phyloP scores from a whole-genome alignment of 208 protist genomes.

The Naegleria gruberi region DNA sequence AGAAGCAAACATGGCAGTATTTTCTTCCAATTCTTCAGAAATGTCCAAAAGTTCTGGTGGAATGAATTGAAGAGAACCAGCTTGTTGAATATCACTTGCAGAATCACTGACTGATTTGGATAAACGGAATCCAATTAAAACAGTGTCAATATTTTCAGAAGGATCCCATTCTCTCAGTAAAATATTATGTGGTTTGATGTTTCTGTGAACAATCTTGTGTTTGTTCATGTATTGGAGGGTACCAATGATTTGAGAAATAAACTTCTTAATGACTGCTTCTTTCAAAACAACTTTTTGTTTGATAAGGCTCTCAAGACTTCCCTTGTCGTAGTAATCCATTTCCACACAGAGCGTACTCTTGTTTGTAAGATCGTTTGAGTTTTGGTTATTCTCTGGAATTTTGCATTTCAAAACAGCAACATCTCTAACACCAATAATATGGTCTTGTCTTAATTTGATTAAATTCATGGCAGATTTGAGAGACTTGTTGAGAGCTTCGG shows the following conservation, averaged over 20 bases:
- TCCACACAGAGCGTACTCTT: background rate
- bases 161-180: background rate
- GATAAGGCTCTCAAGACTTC: background rate
- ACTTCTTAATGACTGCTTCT: background rate
- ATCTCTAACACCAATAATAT: background rate
- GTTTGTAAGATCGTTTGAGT: too few species aligned
- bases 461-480: background rate
- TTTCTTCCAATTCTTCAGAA: background rate
- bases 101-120: background rate
- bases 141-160: background rate
- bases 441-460: background rate
- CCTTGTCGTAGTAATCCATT: background rate
- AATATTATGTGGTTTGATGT: background rate
- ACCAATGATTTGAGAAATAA: background rate
- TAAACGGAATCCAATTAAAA: background rate
- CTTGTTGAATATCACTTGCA: background rate
- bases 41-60: background rate
- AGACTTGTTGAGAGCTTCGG: background rate
- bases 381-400: background rate
- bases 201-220: background rate
- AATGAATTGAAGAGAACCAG: background rate
- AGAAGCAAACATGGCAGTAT: background rate
- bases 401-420: background rate
- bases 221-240: background rate
- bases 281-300: background rate